Evolutionary conservation across 1,139 yeast species (phyloP), one percentile per base, ranked within the genome.

Genomic region (Saccharomyces hybrid): DNA sequence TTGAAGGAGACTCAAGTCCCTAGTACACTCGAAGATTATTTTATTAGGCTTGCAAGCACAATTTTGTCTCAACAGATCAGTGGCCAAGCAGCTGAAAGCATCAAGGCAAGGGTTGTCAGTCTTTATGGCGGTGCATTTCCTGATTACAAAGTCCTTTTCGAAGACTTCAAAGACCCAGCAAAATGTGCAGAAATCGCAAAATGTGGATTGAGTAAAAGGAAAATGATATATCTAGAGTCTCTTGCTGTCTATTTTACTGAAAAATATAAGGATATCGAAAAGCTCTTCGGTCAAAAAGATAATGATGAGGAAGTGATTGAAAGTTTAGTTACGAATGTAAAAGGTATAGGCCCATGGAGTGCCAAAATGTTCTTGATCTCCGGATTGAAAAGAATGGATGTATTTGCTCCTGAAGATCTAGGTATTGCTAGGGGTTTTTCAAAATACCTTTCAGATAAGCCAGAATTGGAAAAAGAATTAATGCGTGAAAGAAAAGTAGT

Each of bases 341-440:
- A 88, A 65, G 97, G 97, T 0, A 80, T 90, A 34, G 97, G 97
- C 0, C 80, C 82, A 1, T 90, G 98, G 98, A 83, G 91, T 8
- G 95, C 95, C 0, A 87, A 86, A 55, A 90, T 90, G 97, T 90
- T 89, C 71, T 72, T 86, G 16, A 68, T 85, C 23, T 88, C 89
- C 65, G 86, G 87, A 0, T 71, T 90, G 49, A 78, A 78, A 32
- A 78, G 87, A 56, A 67, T 80, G 66, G 84, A 90, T 66, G 81
- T 88, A 0, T 88, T 88, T 69, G 86, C 95, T 2, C 75, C 81
- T 13, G 90, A 84, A 38, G 97, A 91, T 70, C 73, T 90, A 54
- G 97, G 97, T 1, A 80, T 90, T 1, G 91, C 93, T 44, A 74
- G 95, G 60, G 97, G 97, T 0, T 80, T 84, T 57, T 79, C 89